Evolutionary conservation across 2,329 filamentous ascomycete genomes (phyloP), one percentile per base, ranked within the genome.

Genomic region (Ceratocystis cacaofunesta): DNA sequence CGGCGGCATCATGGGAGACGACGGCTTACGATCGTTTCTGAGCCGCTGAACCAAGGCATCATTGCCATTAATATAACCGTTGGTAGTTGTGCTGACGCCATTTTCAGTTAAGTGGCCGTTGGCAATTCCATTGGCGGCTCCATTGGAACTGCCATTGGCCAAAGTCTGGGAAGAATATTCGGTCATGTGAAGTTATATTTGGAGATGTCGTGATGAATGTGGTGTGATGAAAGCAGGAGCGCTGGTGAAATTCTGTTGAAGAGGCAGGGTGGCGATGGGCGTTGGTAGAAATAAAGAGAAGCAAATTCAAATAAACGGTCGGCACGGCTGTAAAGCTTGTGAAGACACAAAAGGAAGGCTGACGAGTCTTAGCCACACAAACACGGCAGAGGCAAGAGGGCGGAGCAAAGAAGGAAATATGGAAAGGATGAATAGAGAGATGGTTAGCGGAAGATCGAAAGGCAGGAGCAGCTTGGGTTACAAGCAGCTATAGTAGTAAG

Each of bases 1-100:
- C 68, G 92, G 80, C 55, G 92, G 92, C 76, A 94, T 84, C 84
- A 87, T 84, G 2, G 84, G 84, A 65, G 77, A 83, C 10, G 84
- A 86, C 68, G 79, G 76, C 70, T 83, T 86, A 73, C 84, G 81
- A 61, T 77, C 74, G 71, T 77, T 72, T 69, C 71, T 79, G 68
- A 74, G 71, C 63, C 75, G 74, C 66, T 75, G 70, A 63, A 71
- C 67, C 68, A 74, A 66, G 67, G 73, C 70, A 44, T 70, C 73
- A 68, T 73, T 73, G 68, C 74, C 73, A 66, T 76, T 76, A 68
- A 71, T 52, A 30, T 32, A 52, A 22, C 64, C 64, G 48, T 65
- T 66, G 28, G 58, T 32, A 41, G 36, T 12, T 41, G 36, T 41
- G 12, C 10, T 41, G 10, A 41, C 12, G 10, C 63, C 43, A 41